These are phyloP conservation scores for Sisymbrium irio DNA, from an alignment of 345 rosid genomes.

Conservation along the genomic window DNA sequence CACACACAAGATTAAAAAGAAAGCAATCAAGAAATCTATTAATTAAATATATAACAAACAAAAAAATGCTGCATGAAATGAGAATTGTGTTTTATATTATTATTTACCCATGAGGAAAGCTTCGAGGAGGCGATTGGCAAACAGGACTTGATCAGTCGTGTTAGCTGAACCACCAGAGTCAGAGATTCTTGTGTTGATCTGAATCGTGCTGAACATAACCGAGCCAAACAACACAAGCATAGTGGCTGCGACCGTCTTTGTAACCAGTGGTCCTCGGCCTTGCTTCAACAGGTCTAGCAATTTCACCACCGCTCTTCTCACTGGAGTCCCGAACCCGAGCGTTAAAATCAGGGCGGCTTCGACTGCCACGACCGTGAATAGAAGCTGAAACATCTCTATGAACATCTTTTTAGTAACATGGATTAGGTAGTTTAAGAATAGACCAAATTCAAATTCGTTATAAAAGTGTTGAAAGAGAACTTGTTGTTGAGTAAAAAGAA, in stretches of 20 bases:
- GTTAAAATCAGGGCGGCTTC: conserved; percentile 24
- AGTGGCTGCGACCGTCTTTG: conserved; percentile 32
- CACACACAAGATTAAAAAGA: neutral
- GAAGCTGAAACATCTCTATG: conserved; percentile 37
- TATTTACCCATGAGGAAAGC: conserved; percentile 33
- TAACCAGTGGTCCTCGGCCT: conserved; percentile 32
- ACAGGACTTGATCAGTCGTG: conserved; percentile 37
- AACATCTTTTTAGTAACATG: conserved; percentile 7
- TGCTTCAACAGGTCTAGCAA: conserved; percentile 30
- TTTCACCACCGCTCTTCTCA: conserved; percentile 30
- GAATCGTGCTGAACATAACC: conserved; percentile 27
- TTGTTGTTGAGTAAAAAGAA: conserved; percentile 10
- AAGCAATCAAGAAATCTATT: neutral
- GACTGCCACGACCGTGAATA: conserved; percentile 19
- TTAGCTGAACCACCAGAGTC: conserved; percentile 32
- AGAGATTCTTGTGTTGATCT: conserved; percentile 29
- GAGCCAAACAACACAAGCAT: conserved; percentile 39
- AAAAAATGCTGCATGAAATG: neutral
- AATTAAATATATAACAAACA: neutral
- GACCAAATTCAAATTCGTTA: neutral
- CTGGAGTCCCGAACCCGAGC: conserved; percentile 34
- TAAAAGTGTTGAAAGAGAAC: conserved; percentile 15
- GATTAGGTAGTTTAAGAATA: neutral
- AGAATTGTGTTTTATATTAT: neutral
- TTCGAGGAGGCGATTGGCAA: conserved; percentile 35